Evolutionary conservation across 2,329 filamentous ascomycete genomes (phyloP), one percentile per base, ranked within the genome.

Genomic region (Drechslera avenae): DNA sequence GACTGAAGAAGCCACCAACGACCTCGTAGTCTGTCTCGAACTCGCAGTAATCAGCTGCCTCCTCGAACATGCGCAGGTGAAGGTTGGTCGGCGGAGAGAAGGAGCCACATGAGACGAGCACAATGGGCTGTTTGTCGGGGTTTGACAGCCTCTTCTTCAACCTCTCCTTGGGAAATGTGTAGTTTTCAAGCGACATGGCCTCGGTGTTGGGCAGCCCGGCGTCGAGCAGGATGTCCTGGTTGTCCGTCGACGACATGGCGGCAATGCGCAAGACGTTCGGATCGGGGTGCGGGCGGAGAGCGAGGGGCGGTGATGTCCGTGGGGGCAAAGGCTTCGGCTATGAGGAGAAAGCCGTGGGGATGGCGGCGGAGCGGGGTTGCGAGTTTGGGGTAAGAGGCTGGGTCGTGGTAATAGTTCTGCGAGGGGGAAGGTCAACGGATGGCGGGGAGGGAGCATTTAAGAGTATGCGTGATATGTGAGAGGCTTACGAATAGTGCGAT

Each of bases 41-140:
- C 58, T 86, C 86, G 61, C 86, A 86, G 74, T 88, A 92, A 74
- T 94, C 89, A 62, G 86, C 83, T 1, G 89, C 89, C 85, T 95
- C 91, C 67, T 91, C 88, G 68, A 94, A 93, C 88, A 95, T 93
- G 69, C 89, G 86, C 56, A 94, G 77, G 69, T 93, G 89, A 21
- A 91, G 80, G 66, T 88, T 89, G 5, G 87, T 89, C 41, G 88
- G 84, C 14, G 88, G 89, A 0, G 86, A 89, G 76, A 91, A 92
- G 10, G 81, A 83, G 36, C 82, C 86, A 64, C 86, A 89, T 39
- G 86, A 86, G 44, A 89, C 85, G 46, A 89, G 81, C 6, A 88
- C 83, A 33, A 89, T 78, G 12, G 86, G 86, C 23, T 79, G 84
- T 68, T 82, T 83, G 54, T 77, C 74, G 23, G 81, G 72, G 56